phyloP scores from a whole-genome alignment of 805 yeast genomes.

The Starmerella vitae region DNA sequence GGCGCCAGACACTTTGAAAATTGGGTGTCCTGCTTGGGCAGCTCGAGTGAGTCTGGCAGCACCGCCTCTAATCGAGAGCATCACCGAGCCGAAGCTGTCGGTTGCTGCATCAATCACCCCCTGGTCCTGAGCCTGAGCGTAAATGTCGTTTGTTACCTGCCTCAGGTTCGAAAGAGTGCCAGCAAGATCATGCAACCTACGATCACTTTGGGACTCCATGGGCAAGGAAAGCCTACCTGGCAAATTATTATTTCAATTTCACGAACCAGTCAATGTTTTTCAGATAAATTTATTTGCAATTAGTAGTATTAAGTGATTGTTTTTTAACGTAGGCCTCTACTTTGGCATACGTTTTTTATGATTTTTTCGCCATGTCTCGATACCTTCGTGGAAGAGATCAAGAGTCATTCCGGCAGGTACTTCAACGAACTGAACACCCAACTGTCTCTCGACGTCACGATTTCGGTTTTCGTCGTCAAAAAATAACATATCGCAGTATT shows the following conservation, averaged over 20 bases:
- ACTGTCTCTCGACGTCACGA: conserved; percentile 48
- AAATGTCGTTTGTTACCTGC: conserved; percentile 53
- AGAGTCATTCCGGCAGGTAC: conserved; percentile 37
- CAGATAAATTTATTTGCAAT: no score
- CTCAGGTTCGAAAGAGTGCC: conserved; percentile 51
- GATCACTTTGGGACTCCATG: conserved; percentile 41
- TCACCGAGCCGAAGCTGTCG: conserved; percentile 39
- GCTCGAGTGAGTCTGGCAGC: conserved; percentile 43
- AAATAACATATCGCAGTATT: conserved; percentile 40
- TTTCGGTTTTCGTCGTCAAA: conserved; percentile 76
- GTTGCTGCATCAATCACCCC: conserved; percentile 32
- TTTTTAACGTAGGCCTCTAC: no score
- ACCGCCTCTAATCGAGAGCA: conserved; percentile 38
- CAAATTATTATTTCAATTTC: no score
- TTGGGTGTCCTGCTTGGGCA: conserved; percentile 43
- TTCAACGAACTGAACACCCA: conserved; percentile 59
- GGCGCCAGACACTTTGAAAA: conserved; percentile 45
- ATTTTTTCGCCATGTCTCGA: conserved; percentile 17
- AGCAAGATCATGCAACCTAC: conserved; percentile 48
- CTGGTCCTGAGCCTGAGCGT: conserved; percentile 44
- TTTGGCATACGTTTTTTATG: neutral
- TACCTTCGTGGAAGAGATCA: conserved; percentile 14
- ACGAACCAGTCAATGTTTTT: no score
- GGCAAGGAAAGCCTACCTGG: neutral
- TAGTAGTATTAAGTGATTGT: no score